These are phyloP conservation scores for Elongisporangium anandrum DNA, from an alignment of 352 stramenopile species.

Conservation along the genomic window DNA sequence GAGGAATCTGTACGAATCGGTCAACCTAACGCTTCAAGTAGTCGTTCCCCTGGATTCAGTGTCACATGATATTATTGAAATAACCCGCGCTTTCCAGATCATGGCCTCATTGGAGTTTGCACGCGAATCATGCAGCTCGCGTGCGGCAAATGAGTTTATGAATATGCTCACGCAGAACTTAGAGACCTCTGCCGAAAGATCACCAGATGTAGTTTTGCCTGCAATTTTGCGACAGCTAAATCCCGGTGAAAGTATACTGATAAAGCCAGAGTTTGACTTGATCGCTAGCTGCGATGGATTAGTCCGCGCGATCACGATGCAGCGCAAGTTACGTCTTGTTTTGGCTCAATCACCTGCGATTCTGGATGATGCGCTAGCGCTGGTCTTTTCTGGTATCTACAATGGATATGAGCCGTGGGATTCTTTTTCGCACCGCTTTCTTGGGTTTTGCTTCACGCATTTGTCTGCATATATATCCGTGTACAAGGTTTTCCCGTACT, in stretches of 20 bases:
- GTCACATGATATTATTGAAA: neutral
- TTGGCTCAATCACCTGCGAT: constrained; percentile 32
- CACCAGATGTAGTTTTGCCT: constrained; percentile 24
- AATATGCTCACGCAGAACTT: constrained; percentile 33
- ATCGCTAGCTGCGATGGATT: constrained; percentile 17
- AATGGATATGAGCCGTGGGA: constrained; percentile 47
- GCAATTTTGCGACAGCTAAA: constrained; percentile 15
- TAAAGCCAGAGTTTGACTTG: constrained; percentile 22
- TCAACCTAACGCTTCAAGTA: constrained; percentile 1
- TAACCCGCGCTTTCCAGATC: neutral
- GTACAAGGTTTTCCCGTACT: constrained; percentile 47
- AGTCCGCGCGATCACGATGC: constrained; percentile 27
- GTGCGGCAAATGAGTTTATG: constrained; percentile 29
- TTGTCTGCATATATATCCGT: constrained; percentile 40
- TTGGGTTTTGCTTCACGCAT: constrained; percentile 43
- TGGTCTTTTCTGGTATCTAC: constrained; percentile 47
- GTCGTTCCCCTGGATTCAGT: neutral
- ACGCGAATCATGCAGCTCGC: constrained; percentile 28
- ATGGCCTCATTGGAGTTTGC: constrained; percentile 36
- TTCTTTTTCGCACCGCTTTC: constrained; percentile 43
- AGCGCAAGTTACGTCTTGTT: constrained; percentile 45
- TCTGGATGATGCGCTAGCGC: constrained; percentile 33
- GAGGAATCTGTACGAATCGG: constrained; percentile 5
- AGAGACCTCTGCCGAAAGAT: constrained; percentile 29
- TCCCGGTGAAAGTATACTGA: neutral